phyloP scores from a whole-genome alignment of 805 yeast species.

The Metschnikowia borealis region DNA sequence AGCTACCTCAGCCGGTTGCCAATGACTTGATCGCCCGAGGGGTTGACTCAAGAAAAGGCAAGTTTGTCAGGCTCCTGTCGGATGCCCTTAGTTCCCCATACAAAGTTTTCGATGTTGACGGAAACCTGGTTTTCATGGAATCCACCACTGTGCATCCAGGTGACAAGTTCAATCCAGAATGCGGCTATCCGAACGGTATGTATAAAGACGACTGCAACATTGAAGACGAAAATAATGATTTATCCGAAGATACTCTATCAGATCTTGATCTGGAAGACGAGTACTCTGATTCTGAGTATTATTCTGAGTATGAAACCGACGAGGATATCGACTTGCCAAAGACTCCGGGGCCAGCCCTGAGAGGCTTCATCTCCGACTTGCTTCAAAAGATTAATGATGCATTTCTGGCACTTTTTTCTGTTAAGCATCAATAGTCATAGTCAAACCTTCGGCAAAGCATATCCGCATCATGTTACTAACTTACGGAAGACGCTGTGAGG shows the following conservation, averaged over 20 bases:
- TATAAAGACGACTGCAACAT: slow-evolving; percentile 29
- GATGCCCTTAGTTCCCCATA: slow-evolving; percentile 41
- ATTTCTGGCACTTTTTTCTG: not conserved
- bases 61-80: slow-evolving; percentile 42
- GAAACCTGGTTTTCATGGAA: slow-evolving; percentile 28
- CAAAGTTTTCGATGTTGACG: slow-evolving; percentile 43
- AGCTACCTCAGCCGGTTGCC: slow-evolving; percentile 45
- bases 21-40: slow-evolving; percentile 46
- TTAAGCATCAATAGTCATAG: not conserved
- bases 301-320: not conserved
- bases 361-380: not conserved
- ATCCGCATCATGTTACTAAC: slow-evolving; percentile 8
- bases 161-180: slow-evolving; percentile 16
- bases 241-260: not conserved
- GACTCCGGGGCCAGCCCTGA: not conserved
- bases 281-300: not conserved
- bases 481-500: slow-evolving; percentile 8
- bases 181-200: slow-evolving; percentile 37
- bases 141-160: slow-evolving; percentile 20
- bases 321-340: not conserved
- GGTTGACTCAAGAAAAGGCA: slow-evolving; percentile 45
- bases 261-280: not conserved
- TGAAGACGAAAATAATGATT: not conserved
- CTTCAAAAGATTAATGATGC: slow-evolving; percentile 1
- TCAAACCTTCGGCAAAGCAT: not conserved